Percentiles rank a stretch among this genome's conserved stretches.
These are phyloP conservation scores for Umbelopsis sp. DNA, from an alignment of 192 early-diverging fungal genomes.

Conservation along the genomic window DNA sequence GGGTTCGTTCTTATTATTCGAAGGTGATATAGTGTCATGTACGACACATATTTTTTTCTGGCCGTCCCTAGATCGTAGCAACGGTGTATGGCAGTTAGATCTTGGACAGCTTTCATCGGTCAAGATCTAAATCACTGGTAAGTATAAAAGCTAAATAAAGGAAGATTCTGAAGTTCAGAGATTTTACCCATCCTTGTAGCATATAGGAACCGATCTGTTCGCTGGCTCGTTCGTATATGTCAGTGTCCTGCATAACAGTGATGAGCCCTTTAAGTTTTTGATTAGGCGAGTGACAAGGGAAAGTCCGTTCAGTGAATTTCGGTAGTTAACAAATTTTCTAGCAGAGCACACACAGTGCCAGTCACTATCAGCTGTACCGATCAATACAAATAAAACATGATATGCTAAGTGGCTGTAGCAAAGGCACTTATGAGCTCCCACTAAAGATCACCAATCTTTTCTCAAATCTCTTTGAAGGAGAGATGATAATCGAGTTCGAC, in stretches of 20 bases:
- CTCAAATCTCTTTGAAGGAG: no score
- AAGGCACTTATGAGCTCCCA: no score
- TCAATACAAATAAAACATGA: no score
- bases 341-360: no score
- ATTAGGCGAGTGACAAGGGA: no score
- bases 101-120: conserved; percentile 36
- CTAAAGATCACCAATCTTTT: no score
- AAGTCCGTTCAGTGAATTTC: no score
- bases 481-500: no score
- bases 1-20: not conserved
- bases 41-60: conserved; percentile 34
- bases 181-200: conserved; percentile 44
- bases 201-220: conserved; percentile 27
- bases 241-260: not conserved
- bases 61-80: conserved; percentile 39
- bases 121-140: conserved; percentile 25
- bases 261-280: no score
- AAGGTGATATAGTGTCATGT: conserved; percentile 23
- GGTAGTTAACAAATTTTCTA: no score
- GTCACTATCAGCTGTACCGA: no score
- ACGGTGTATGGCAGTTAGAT: conserved; percentile 29
- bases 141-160: not conserved
- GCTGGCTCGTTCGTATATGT: not conserved
- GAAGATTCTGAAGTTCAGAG: not conserved
- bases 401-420: no score